A percentile compares a stretch with the other conserved stretches of the same genome.
Evolutionary conservation across 805 yeast genomes (phyloP).

Genomic region (Yarrowia yakushimensis): DNA sequence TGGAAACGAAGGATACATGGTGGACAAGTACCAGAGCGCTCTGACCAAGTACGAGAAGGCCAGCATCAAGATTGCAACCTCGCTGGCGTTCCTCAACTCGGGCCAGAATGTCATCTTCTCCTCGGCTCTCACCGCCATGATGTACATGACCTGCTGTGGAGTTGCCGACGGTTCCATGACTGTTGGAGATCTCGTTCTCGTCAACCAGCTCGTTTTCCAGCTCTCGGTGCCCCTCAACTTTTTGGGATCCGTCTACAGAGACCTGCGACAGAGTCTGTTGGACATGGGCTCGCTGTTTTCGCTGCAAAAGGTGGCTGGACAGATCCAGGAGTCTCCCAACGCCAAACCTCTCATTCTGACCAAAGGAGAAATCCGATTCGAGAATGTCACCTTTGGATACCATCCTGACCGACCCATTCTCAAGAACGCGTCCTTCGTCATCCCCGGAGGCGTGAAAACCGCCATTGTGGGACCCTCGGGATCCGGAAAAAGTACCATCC

Average conservation of each 20-base stretch:
- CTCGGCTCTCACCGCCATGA: constrained; percentile 88
- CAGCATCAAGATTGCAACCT: constrained; percentile 67
- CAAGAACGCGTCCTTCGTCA: constrained; percentile 71
- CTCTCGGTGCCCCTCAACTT: constrained; percentile 91
- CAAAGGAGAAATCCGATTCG: constrained; percentile 80
- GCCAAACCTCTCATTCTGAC: constrained; percentile 59
- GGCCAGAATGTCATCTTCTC: constrained; percentile 82
- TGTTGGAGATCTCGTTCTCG: constrained; percentile 92
- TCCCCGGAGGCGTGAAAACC: constrained; percentile 86
- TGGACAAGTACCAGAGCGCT: constrained; percentile 72
- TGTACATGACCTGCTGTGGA: constrained; percentile 97
- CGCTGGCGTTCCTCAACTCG: constrained; percentile 66
- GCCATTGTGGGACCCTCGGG: constrained; percentile 98
- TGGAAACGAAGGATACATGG: constrained; percentile 82
- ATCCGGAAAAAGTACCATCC: constrained; percentile 87
- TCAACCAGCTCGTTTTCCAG: constrained; percentile 94
- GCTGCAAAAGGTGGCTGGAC: constrained; percentile 69
- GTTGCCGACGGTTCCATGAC: constrained; percentile 78
- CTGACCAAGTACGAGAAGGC: constrained; percentile 70
- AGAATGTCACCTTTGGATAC: constrained; percentile 90
- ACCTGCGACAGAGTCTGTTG: constrained; percentile 82
- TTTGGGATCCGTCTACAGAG: constrained; percentile 92
- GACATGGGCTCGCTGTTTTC: constrained; percentile 96
- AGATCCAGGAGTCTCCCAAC: constrained; percentile 56
- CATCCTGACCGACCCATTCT: constrained; percentile 85